Conservation (phyloP, 1,139 yeast genomes). For the Candida anutae region DNA sequence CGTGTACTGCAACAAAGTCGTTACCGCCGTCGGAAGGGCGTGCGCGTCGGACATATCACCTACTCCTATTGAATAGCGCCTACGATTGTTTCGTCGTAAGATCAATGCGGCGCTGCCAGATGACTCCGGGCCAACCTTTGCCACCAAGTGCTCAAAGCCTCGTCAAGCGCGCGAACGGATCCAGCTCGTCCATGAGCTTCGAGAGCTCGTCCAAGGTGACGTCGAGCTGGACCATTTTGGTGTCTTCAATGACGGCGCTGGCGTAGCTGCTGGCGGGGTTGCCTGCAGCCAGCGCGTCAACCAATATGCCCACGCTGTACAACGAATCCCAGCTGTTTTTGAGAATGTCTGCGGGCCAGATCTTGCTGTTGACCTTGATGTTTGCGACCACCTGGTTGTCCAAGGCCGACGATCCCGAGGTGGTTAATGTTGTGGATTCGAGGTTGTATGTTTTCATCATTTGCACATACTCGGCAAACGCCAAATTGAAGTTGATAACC, state of each 20-base stretch:
- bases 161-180: slow-evolving; percentile 25
- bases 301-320: slow-evolving; percentile 27
- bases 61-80: neutral
- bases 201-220: slow-evolving; percentile 38
- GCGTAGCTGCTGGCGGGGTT: slow-evolving; percentile 17
- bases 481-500: slow-evolving; percentile 63
- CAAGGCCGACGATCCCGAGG: slow-evolving; percentile 23
- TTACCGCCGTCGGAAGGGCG: slow-evolving; percentile 47
- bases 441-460: slow-evolving; percentile 43
- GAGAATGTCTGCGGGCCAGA: slow-evolving; percentile 42
- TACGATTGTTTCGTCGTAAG: neutral
- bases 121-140: neutral
- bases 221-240: slow-evolving; percentile 41
- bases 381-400: slow-evolving; percentile 23
- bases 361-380: slow-evolving; percentile 34
- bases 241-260: slow-evolving; percentile 31
- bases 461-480: slow-evolving; percentile 65
- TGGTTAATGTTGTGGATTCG: slow-evolving; percentile 19
- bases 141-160: slow-evolving; percentile 11
- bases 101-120: too few relatives aligned
- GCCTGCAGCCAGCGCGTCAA: slow-evolving; percentile 18
- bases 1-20: slow-evolving; percentile 46
- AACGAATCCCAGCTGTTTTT: slow-evolving; percentile 50
- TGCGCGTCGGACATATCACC: slow-evolving; percentile 1
- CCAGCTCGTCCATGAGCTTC: slow-evolving; percentile 21